Percentiles rank a stretch among this genome's conserved stretches.
phyloP scores from a whole-genome alignment of 2,329 filamentous ascomycete genomes.

The Thelonectria blattea region DNA sequence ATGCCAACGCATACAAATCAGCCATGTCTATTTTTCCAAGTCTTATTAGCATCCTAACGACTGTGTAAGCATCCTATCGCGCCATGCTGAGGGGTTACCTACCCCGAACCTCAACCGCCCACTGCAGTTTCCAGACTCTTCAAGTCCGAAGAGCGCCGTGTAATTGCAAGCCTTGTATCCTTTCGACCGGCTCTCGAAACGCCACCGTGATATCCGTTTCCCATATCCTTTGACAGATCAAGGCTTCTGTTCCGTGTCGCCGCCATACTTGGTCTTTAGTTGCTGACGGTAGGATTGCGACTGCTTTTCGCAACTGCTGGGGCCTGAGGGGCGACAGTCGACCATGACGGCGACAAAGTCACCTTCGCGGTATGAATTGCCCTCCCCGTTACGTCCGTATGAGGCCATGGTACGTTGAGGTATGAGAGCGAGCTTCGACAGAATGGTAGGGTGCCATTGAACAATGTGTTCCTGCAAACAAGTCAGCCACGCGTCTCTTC shows the following conservation, averaged over 20 bases:
- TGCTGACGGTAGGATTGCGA: constrained; percentile 60
- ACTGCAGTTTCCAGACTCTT: not conserved
- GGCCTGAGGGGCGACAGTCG: constrained; percentile 67
- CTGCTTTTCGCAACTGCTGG: constrained; percentile 73
- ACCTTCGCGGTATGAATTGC: constrained; percentile 76
- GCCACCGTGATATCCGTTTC: constrained; percentile 7
- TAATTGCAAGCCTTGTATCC: not conserved
- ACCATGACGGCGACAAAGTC: constrained; percentile 84
- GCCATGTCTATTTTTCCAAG: not conserved
- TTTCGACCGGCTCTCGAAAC: constrained; percentile 8
- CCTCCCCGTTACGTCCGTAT: constrained; percentile 65
- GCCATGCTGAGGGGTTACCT: not conserved
- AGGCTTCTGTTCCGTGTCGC: constrained; percentile 1
- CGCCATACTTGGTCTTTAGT: constrained; percentile 52
- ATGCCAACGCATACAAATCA: too few species aligned
- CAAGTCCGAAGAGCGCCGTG: constrained; percentile 8
- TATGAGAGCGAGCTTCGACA: constrained; percentile 88
- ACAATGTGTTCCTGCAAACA: constrained; percentile 78
- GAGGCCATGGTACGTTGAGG: constrained; percentile 84
- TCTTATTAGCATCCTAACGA: not conserved
- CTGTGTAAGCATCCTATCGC: not conserved
- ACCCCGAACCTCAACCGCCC: not conserved
- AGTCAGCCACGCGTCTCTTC: constrained; percentile 36
- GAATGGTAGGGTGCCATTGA: constrained; percentile 96
- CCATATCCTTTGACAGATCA: not conserved